Base-by-base conservation (phyloP, 345 rosid genomes). In the Anacardium occidentale region DNA sequence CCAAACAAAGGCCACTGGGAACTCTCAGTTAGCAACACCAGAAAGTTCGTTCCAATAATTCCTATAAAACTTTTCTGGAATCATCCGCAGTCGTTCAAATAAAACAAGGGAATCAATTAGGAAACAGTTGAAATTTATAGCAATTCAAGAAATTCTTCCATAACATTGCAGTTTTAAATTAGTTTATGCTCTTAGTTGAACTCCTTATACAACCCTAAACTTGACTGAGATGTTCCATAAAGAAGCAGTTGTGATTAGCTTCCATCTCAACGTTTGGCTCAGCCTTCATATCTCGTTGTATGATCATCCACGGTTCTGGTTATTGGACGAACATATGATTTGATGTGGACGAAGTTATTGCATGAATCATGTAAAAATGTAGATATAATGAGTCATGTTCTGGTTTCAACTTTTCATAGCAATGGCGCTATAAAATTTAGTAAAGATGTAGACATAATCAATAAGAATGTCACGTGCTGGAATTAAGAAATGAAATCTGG, bases 351-450 rank as follows among this genome's bases (percentile, higher is more conserved):
- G 50, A 11, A 62, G 37, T 62, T 18, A 11, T 11, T 20, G 32
- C 26, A n/a, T 20, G 51, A 57, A n/a, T 62, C 15, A 26, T 6
- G 40, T n/a, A 34, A 34, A 34, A 7, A 34, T 25, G 58, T 66
- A 66, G 57, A 9, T 66, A 42, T 26, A 51, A 66, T 50, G 25
- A n/a, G n/a, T n/a, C n/a, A n/a, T n/a, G n/a, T n/a, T n/a, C n/a
- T n/a, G n/a, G 22, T 50, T 50, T 66, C 57, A 50, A 15, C 13
- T 66, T 7, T 66, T 48, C 14, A 48, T 24, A 18, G 24, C 50
- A 22, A 25, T 66, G 57, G 26, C 15, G 69, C 24, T 48, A 5
- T 66, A 34, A 34, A 34, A 34, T 5, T 34, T 34, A 3, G 37
- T 34, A 34, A 34, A 34, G 37, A 34, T 34, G 37, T 34, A 34